Base-by-base conservation (phyloP, 805 yeast species). In the Metschnikowia continentalis region DNA sequence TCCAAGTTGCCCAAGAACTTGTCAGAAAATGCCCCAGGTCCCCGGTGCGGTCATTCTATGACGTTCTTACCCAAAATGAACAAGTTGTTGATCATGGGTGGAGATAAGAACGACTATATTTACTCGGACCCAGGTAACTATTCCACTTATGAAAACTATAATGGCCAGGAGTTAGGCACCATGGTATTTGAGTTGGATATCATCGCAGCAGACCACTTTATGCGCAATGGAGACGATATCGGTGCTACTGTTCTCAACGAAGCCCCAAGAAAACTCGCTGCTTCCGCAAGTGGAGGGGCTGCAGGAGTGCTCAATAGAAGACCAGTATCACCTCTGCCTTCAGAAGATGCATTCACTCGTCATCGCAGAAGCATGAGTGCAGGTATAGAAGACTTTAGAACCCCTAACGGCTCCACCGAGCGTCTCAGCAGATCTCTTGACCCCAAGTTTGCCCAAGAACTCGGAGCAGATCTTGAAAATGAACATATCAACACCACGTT, bases 41-140 rank as follows among this genome's bases (percentile, higher is more conserved):
- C 94, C 13, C 81, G 97, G 59, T 88, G 92, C 54, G 98, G 98
- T 8, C 99, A 94, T 68, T 82, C 96, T 6, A 72, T 92, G 69
- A 83, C 97, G 1, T 84, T 81, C 48, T 67, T 87, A 50, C 74
- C 84, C 45, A 79, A 76, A 23, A 81, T 80, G 54, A 81, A 88
- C 61, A 88, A 84, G 67, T 62, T 92, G 35, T 64, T 91, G 11
- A 80, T 92, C 14, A 84, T 95, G 88, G 99, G 99, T 41, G 98
- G 99, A 52, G 96, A 90, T 67, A 79, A 83, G 57, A 79, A 81
- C 55, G 92, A 88, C 62, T 83, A 80, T 60, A 83, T 84, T 42
- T 63, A 71, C 26, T 75, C 74, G 23, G 77, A 75, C 52, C 72
- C 68, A 6, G 73, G 58, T 37, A 75, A 81, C 61, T 71, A 79